Conservation (phyloP, 1,284 basidiomycete species). For the Cutaneotrichosporon curvatum region DNA sequence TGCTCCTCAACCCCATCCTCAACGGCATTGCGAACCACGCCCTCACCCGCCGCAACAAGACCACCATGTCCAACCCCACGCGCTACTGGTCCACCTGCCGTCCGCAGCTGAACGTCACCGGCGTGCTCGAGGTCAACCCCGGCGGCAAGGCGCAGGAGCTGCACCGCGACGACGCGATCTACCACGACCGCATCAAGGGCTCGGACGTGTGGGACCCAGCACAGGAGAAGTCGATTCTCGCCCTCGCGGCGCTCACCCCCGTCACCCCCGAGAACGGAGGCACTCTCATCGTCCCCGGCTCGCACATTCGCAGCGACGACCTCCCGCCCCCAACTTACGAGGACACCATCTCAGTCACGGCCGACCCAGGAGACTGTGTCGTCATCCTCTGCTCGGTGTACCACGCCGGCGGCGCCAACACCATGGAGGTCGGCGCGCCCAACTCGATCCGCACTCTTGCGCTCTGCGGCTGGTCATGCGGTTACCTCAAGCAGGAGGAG, state of each 20-base stretch:
- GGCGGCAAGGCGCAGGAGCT: constrained; percentile 17
- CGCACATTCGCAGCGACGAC: constrained; percentile 17
- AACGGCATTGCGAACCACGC: constrained; percentile 15
- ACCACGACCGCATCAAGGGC: constrained; percentile 15
- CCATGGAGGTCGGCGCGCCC: constrained; percentile 8
- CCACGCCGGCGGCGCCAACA: constrained; percentile 16
- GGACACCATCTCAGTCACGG: constrained; percentile 11
- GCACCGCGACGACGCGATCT: constrained; percentile 19
- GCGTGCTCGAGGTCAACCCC: constrained; percentile 14
- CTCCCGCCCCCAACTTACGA: constrained; percentile 16
- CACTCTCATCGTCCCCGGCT: constrained; percentile 17
- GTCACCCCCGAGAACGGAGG: constrained; percentile 18
- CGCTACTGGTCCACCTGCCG: constrained; percentile 15
- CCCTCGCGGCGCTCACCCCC: constrained; percentile 9
- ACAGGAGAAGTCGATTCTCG: constrained; percentile 16
- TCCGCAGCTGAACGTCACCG: constrained; percentile 20
- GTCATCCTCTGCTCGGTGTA: constrained; percentile 17
- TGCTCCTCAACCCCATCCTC: constrained; percentile 13
- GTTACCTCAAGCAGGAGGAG: constrained; percentile 19
- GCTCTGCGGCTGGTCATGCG: constrained; percentile 13
- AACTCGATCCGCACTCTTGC: constrained; percentile 14
- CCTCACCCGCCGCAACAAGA: constrained; percentile 16
- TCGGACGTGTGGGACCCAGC: constrained; percentile 12
- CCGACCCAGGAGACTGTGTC: constrained; percentile 17
- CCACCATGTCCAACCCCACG: constrained; percentile 14